Evolutionary conservation across 225 moss, liverwort and hornwort genomes (phyloP).

Genomic region (Straminergon stramineum): DNA sequence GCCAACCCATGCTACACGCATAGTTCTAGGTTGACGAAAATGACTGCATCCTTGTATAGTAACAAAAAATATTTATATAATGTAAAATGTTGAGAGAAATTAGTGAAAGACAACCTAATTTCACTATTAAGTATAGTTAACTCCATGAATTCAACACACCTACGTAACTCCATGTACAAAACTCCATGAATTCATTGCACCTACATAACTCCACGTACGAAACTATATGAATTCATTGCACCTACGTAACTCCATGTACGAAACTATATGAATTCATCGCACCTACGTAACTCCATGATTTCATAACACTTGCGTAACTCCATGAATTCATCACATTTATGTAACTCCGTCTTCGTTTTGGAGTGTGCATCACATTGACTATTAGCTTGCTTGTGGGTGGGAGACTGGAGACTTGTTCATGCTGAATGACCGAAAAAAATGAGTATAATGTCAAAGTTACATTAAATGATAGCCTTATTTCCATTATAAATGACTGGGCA

Average conservation of each 20-base stretch:
- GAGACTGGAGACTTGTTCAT: neutral
- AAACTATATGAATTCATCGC: no score
- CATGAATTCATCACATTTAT: neutral
- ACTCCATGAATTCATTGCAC: no score
- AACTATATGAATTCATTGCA: no score
- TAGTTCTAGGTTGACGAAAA: neutral
- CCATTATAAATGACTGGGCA: neutral
- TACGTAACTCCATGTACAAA: no score
- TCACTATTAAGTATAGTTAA: neutral
- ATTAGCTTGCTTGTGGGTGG: neutral
- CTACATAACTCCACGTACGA: no score
- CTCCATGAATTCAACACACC: no score
- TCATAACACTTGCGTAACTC: neutral
- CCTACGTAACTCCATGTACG: no score
- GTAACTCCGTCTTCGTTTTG: neutral
- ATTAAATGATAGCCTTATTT: neutral
- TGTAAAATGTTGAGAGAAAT: neutral
- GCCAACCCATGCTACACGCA: neutral
- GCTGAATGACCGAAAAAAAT: neutral
- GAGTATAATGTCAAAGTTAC: neutral
- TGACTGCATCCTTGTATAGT: rapidly evolving
- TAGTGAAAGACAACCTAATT: neutral
- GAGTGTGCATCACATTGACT: neutral
- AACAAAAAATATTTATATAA: neutral
- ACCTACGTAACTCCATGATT: neutral